Evolutionary conservation across 805 yeast species (phyloP), one percentile per base, ranked within the genome.

Genomic region (Suhomyces sp.): DNA sequence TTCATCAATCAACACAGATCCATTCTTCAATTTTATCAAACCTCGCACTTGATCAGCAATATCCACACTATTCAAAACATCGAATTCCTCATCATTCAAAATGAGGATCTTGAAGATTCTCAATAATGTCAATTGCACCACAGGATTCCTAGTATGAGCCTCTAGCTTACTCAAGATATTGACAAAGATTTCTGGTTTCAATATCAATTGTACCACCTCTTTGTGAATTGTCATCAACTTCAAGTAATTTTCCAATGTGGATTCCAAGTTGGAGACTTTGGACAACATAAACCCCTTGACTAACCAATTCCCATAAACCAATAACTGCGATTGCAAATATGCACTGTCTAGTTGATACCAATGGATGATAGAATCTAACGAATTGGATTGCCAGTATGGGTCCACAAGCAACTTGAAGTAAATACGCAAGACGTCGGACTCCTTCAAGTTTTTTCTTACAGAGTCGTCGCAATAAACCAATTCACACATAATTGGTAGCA

Each of bases 311-410:
- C 43, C 42, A 15, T 57, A 67, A 14, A 35, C 48, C 15, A 56
- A 51, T 35, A 51, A 43, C 18, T 44, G 60, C 19, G 52, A 54
- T 28, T 33, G 45, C 6, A 49, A 51, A 26, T 33, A 54, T 6
- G 37, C 44, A 4, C 54, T 52, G 31, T 56, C 59, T 35, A 44
- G 62, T 43, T 53, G 50, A 40, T 44, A 53, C 77, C 69, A 72
- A 43, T 48, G 53, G 7, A 69, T 29, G 2, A 77, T 58, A 0
- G 80, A 69, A 19, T 76, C 79, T 41, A 74, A 59, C 2, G 80
- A 76, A 48, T 71, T 74, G 13, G 72, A 68, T 50, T 74, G 79
- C 81, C 81, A 77, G 44, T 76, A 74, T 0, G 77, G 70, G 45
- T 77, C 80, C 7, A 63, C 44, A 4, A 74, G 48, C 11, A 77